Evolutionary conservation across 345 rosid species (phyloP).

Genomic region (Crucihimalaya himalaica): DNA sequence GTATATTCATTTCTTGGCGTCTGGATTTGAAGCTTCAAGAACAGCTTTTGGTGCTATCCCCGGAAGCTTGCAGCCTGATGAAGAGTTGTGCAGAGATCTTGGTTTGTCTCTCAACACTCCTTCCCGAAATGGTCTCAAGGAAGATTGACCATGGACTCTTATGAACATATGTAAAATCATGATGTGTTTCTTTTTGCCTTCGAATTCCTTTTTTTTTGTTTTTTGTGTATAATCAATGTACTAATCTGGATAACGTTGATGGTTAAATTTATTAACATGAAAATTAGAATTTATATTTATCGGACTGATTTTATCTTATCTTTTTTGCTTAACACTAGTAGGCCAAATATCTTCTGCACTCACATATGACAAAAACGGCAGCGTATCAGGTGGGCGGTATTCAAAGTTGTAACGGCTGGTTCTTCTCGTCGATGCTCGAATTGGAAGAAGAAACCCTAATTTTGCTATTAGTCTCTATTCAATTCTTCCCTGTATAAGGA

Average conservation of each 20-base stretch:
- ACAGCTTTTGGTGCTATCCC: slow-evolving; percentile 86
- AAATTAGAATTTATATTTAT: no score
- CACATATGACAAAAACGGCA: no score
- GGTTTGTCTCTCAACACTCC: slow-evolving; percentile 51
- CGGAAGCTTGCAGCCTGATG: slow-evolving; percentile 77
- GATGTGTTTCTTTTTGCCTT: background rate
- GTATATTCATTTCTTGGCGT: slow-evolving; percentile 61
- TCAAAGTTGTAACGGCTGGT: background rate
- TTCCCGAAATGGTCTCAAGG: slow-evolving; percentile 18
- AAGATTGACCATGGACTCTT: slow-evolving; percentile 26
- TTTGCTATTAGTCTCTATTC: background rate
- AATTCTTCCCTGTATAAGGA: background rate
- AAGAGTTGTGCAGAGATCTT: slow-evolving; percentile 74
- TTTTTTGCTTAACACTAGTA: background rate
- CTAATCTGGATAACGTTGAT: no score
- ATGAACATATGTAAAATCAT: slow-evolving; percentile 11
- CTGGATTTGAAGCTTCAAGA: slow-evolving; percentile 76
- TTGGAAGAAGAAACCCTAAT: background rate
- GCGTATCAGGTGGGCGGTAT: background rate
- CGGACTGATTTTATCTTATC: background rate
- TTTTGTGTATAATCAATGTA: background rate
- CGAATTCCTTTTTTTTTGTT: background rate
- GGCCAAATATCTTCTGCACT: no score
- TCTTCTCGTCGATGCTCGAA: background rate
- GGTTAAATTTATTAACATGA: no score